phyloP scores from a whole-genome alignment of 352 stramenopile species.

The Saprolegnia parasitica region DNA sequence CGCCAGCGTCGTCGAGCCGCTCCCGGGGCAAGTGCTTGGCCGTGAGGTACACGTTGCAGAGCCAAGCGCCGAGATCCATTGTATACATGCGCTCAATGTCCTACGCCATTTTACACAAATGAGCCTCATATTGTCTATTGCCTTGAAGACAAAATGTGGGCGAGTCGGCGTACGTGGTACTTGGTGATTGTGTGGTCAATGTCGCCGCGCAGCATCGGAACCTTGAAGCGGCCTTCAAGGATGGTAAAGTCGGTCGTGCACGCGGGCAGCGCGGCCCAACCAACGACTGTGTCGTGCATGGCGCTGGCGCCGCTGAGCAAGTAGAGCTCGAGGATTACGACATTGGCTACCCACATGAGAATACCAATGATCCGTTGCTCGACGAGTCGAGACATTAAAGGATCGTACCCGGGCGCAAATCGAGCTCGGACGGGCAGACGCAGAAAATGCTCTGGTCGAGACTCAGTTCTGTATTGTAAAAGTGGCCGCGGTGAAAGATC shows the following conservation, averaged over 20 bases:
- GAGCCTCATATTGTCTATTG: too few species aligned
- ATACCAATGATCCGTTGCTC: too few species aligned
- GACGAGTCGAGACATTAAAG: slow-evolving; percentile 49
- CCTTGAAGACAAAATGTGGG: too few species aligned
- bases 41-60: slow-evolving; percentile 89
- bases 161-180: slow-evolving; percentile 37
- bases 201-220: slow-evolving; percentile 80
- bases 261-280: slow-evolving; percentile 77
- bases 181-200: slow-evolving; percentile 78
- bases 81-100: slow-evolving; percentile 66
- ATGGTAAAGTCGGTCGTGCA: slow-evolving; percentile 53
- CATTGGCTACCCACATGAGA: slow-evolving; percentile 30
- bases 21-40: slow-evolving; percentile 37
- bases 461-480: slow-evolving; percentile 74
- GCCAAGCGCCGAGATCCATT: slow-evolving; percentile 72
- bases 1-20: slow-evolving; percentile 17
- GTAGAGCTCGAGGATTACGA: slow-evolving; percentile 53
- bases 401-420: slow-evolving; percentile 53
- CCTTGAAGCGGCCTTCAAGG: slow-evolving; percentile 73
- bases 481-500: slow-evolving; percentile 72
- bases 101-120: slow-evolving; percentile 30
- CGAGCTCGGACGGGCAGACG: slow-evolving; percentile 58
- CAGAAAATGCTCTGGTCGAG: slow-evolving; percentile 79
- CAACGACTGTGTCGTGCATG: slow-evolving; percentile 64
- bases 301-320: slow-evolving; percentile 24